phyloP scores from a whole-genome alignment of 2,329 filamentous ascomycete genomes.

The Claviceps sp. region DNA sequence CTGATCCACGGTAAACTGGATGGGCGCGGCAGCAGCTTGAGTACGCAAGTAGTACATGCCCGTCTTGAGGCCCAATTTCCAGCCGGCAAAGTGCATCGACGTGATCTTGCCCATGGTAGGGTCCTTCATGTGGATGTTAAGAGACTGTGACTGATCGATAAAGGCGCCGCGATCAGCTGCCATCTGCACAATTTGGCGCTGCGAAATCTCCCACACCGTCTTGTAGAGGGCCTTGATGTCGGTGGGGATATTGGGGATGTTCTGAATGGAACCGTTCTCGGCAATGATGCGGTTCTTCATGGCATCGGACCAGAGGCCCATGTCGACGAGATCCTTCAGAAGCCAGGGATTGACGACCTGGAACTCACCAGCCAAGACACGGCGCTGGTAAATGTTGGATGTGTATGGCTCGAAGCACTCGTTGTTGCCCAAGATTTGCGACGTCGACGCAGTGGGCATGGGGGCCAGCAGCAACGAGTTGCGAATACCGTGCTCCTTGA shows the following conservation, averaged over 20 bases:
- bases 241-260: conserved; percentile 88
- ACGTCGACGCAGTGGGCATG: conserved; percentile 96
- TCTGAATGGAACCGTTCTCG: conserved; percentile 89
- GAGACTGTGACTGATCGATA: conserved; percentile 96
- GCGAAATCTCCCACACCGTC: conserved; percentile 98
- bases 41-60: conserved; percentile 99
- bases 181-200: conserved; percentile 93
- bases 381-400: conserved; percentile 98
- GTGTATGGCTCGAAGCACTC: conserved; percentile 99
- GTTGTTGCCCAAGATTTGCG: conserved; percentile 96
- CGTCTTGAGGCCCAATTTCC: conserved; percentile 98
- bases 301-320: conserved; percentile 95
- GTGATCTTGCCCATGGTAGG: conserved; percentile 99
- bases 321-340: conserved; percentile 92
- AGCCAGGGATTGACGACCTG: conserved; percentile 99
- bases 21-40: conserved; percentile 89
- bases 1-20: conserved; percentile 98
- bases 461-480: conserved; percentile 92
- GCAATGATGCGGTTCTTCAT: conserved; percentile 99
- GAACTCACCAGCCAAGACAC: conserved; percentile 96
- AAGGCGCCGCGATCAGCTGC: conserved; percentile 95
- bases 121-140: conserved; percentile 99
- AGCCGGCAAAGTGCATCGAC: conserved; percentile 97
- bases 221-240: conserved; percentile 98
- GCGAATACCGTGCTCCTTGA: conserved; percentile 83